Evolutionary conservation across 768 basidiomycete genomes (phyloP).

Genomic region (Boletus sensibilis): DNA sequence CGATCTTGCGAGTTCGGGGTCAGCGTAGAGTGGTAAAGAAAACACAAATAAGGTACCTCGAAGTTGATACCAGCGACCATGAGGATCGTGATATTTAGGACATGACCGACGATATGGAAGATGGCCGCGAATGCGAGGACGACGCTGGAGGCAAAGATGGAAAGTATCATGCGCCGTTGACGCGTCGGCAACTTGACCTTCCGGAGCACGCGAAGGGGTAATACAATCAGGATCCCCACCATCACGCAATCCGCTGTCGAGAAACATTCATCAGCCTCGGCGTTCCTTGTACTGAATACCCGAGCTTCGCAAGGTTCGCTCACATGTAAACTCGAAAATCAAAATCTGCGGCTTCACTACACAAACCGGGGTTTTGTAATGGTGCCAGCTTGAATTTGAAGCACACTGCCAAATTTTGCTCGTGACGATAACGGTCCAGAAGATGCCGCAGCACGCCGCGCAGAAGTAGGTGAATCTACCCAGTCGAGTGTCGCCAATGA

Average conservation of each 20-base stretch:
- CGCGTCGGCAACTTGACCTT: slow-evolving; percentile 10
- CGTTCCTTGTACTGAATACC: not conserved
- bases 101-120: slow-evolving; percentile 5
- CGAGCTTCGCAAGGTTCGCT: not conserved
- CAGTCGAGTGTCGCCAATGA: slow-evolving; percentile 3
- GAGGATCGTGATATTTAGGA: not conserved
- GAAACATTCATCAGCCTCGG: not conserved
- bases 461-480: not conserved
- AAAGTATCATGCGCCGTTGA: slow-evolving; percentile 20
- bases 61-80: not conserved
- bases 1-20: not conserved
- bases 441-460: not conserved
- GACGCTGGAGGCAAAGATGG: slow-evolving; percentile 15
- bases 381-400: slow-evolving; percentile 4
- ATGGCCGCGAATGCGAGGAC: slow-evolving; percentile 12
- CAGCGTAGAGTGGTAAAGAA: not conserved
- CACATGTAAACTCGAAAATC: slow-evolving; percentile 8
- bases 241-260: slow-evolving; percentile 8
- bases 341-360: not conserved
- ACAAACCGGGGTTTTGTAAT: not conserved
- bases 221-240: slow-evolving; percentile 10
- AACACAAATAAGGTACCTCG: not conserved
- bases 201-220: slow-evolving; percentile 19
- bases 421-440: not conserved
- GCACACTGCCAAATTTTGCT: slow-evolving; percentile 7